A percentile compares a stretch with the other conserved stretches of the same genome.
phyloP scores from a whole-genome alignment of 805 yeast species.

The Groenewaldozyma tartarivorans region DNA sequence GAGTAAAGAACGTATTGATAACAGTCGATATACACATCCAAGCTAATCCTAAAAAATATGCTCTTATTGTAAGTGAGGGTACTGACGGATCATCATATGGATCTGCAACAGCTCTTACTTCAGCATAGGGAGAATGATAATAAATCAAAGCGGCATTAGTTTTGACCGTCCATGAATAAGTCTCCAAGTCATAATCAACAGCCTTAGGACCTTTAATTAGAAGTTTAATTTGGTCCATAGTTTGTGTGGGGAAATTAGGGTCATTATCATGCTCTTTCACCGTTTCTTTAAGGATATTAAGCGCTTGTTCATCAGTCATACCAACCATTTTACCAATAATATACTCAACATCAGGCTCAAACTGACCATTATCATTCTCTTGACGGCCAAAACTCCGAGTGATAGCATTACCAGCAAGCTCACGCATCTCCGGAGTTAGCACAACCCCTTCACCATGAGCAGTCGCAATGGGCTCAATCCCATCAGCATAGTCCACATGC shows the following conservation, averaged over 20 bases:
- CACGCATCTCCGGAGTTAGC: constrained; percentile 9
- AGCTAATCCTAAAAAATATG: constrained; percentile 26
- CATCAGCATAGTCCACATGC: too few species aligned
- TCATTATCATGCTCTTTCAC: constrained; percentile 38
- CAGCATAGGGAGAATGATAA: constrained; percentile 45
- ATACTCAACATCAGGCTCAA: constrained; percentile 9
- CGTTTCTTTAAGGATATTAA: constrained; percentile 32
- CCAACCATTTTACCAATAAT: constrained; percentile 4
- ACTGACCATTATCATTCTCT: constrained; percentile 8
- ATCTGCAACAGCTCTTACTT: constrained; percentile 45
- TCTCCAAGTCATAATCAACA: constrained; percentile 9
- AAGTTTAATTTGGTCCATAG: constrained; percentile 27
- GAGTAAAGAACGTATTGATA: constrained; percentile 47
- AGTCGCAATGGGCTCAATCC: too few species aligned
- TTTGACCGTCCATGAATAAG: constrained; percentile 22
- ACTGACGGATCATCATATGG: constrained; percentile 39
- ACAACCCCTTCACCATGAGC: too few species aligned
- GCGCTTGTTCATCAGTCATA: constrained; percentile 31
- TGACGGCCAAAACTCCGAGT: constrained; percentile 5
- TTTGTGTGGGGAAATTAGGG: constrained; percentile 35
- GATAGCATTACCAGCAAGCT: constrained; percentile 5
- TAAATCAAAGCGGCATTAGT: constrained; percentile 33
- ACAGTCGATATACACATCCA: constrained; percentile 47
- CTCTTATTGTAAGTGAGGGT: constrained; percentile 41
- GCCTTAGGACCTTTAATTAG: constrained; percentile 20